Percentiles rank a stretch among this genome's conserved stretches.
These are phyloP conservation scores for Kitagawia praeruptora DNA, from an alignment of 129 eudicot species.

Conservation along the genomic window DNA sequence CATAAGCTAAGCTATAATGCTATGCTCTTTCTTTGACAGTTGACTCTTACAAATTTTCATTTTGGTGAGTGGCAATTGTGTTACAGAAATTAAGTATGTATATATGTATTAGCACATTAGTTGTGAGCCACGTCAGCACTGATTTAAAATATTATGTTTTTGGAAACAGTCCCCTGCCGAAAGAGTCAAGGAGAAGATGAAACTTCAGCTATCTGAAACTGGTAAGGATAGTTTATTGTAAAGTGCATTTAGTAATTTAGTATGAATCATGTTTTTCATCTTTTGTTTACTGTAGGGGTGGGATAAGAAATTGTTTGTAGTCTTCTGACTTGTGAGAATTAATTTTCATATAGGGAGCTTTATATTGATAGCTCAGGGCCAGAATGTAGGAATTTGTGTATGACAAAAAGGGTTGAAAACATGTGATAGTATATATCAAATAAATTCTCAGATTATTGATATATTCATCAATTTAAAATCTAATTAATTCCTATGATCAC, in stretches of 20 bases:
- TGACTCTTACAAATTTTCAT: neutral
- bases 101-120: neutral
- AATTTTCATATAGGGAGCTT: neutral
- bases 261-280: neutral
- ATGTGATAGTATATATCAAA: neutral
- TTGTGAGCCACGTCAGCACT: neutral
- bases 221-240: constrained; percentile 27
- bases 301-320: neutral
- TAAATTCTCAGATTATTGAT: neutral
- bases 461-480: too few species aligned
- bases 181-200: constrained; percentile 95
- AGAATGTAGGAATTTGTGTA: neutral
- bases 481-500: too few species aligned
- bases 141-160: constrained; percentile 1
- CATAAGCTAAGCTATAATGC: neutral
- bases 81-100: neutral
- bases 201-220: constrained; percentile 83
- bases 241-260: neutral
- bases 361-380: neutral
- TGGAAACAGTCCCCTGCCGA: constrained; percentile 68
- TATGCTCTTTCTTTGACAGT: neutral
- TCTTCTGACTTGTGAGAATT: neutral
- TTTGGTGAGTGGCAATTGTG: neutral
- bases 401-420: neutral
- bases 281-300: neutral